Percentiles rank a stretch among this genome's conserved stretches.
Evolutionary conservation across 23 red algal species (phyloP).

Genomic region (Gracilaria domingensis): DNA sequence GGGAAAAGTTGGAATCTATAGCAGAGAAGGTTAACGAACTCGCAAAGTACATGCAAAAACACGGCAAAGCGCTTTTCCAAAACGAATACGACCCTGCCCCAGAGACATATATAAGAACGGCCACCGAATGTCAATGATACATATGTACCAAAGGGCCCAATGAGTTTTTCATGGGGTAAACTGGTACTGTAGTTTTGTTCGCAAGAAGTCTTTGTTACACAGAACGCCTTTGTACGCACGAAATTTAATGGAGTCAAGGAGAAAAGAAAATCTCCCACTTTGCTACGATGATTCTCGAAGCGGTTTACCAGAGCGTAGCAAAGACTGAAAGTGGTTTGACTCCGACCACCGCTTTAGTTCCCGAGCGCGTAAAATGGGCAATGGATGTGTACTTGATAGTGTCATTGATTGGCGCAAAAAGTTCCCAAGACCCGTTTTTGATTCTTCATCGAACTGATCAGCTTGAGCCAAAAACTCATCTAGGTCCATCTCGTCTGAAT

Average conservation of each 20-base stretch:
- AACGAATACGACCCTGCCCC: conserved; percentile 53
- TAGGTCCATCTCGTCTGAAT: conserved; percentile 76
- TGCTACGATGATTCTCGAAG: conserved; percentile 15
- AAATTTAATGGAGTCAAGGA: not conserved
- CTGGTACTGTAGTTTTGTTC: not conserved
- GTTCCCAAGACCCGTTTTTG: conserved; percentile 58
- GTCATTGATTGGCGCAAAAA: conserved; percentile 76
- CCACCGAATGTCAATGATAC: not conserved
- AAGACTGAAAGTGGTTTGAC: conserved; percentile 68
- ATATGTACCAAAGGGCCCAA: not conserved
- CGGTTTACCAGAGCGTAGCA: conserved; percentile 72
- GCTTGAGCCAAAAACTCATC: conserved; percentile 86
- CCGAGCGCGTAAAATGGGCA: conserved; percentile 79
- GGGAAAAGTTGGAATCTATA: conserved; percentile 72
- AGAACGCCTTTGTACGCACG: not conserved
- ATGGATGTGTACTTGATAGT: conserved; percentile 71
- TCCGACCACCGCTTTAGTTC: conserved; percentile 90
- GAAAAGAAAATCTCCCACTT: not conserved
- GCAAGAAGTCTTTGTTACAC: not conserved
- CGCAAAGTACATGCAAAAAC: conserved; percentile 82
- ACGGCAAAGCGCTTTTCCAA: conserved; percentile 69
- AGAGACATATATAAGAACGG: conserved; percentile 32
- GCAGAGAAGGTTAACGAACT: conserved; percentile 85
- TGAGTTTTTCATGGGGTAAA: not conserved
- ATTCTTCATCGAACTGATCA: conserved; percentile 70